Evolutionary conservation across 177 flowering plant species (phyloP), one percentile per base, ranked within the genome.

Genomic region (Telopea speciosissima): DNA sequence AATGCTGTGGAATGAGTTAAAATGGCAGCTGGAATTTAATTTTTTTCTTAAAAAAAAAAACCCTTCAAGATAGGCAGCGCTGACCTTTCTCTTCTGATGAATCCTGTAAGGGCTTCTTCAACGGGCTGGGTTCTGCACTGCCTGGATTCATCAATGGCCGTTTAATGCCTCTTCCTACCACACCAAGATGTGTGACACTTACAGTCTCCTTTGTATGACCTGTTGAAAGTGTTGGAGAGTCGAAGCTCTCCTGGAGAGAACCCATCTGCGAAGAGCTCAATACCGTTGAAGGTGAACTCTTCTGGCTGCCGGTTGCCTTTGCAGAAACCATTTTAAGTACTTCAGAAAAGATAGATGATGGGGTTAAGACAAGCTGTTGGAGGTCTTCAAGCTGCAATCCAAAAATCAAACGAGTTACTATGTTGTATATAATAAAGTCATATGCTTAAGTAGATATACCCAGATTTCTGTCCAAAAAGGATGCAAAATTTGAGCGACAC

Each of bases 141-240:
- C 36, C 70, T 8, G 91, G 71, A 75, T 33, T 84, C 79, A 81
- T 77, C 44, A 73, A 44, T 17, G 87, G 93, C 68, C 98, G 88
- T 81, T 96, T 96, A 7, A 88, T 92, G 67, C 99, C 98, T 80
- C 99, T 86, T 69, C 99, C 99, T 16, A 96, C 98, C 33, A 96
- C 93, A 33, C 99, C 98, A 36, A 93, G 90, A 82, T 96, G 85
- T 24, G 92, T 90, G 59, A 96, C 90, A 59, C 77, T 87, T 69
- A 83, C 67, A 63, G 74, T 76, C 17, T 90, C 88, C 73, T 77
- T 85, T 17, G 90, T 86, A 72, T 87, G 91, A 66, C 91, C 89
- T 69, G 91, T 86, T 31, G 96, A 87, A 65, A 82, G 77, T n/a
- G 86, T 84, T 60, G 92, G 87, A 24, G 91, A 86, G 62, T 86